These are phyloP conservation scores for Lentinula sp. DNA, from an alignment of 768 basidiomycete species.

Conservation along the genomic window DNA sequence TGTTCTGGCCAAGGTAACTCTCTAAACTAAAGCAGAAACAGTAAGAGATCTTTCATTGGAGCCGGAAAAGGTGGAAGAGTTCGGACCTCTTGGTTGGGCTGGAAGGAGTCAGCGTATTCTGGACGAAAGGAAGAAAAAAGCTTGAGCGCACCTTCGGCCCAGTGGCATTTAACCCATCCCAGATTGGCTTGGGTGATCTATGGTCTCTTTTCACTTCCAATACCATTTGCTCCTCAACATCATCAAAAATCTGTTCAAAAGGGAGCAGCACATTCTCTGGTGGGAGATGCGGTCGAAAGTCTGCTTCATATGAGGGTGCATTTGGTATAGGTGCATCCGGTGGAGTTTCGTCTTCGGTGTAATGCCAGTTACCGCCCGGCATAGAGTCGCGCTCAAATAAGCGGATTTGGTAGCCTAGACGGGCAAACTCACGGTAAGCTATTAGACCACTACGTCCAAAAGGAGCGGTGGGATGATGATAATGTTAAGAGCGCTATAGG, in stretches of 20 bases:
- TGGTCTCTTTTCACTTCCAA: conserved; percentile 18
- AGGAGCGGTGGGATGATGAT: neutral
- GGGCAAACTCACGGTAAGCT: conserved; percentile 25
- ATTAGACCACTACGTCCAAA: conserved; percentile 23
- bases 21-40: conserved; percentile 16
- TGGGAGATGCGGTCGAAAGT: conserved; percentile 31
- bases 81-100: conserved; percentile 10
- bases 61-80: too few species aligned
- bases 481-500: neutral
- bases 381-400: conserved; percentile 30
- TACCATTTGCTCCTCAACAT: conserved; percentile 13
- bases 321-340: conserved; percentile 30
- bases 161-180: conserved; percentile 27
- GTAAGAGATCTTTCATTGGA: neutral
- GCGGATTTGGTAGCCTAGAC: conserved; percentile 23
- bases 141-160: conserved; percentile 23
- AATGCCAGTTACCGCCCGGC: conserved; percentile 38
- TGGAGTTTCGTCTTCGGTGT: conserved; percentile 27
- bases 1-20: conserved; percentile 24
- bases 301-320: conserved; percentile 21
- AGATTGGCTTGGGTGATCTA: conserved; percentile 30
- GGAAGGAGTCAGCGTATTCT: neutral
- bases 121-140: neutral
- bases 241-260: conserved; percentile 19
- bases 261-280: conserved; percentile 22